Evolutionary conservation across 139 green algal species (phyloP).

Genomic region (Chlorella sp.): DNA sequence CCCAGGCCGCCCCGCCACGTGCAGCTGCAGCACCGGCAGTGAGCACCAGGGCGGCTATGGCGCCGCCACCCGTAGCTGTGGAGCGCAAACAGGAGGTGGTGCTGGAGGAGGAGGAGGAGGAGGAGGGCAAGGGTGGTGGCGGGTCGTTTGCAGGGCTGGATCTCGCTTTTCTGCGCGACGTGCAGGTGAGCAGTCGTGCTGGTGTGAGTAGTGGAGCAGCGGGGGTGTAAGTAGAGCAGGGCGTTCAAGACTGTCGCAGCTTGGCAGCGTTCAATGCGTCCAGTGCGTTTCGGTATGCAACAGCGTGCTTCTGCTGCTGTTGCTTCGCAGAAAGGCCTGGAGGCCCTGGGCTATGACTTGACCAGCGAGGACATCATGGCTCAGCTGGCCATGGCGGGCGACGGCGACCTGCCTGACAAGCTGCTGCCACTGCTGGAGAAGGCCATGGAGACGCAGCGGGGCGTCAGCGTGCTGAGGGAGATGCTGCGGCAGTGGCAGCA

Average conservation of each 20-base stretch:
- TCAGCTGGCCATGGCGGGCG: constrained; percentile 11
- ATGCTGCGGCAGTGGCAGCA: constrained; percentile 33
- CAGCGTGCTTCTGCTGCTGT: too few relatives aligned
- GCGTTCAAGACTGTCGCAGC: too few relatives aligned
- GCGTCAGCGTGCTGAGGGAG: constrained; percentile 1
- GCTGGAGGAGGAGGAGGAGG: neutral
- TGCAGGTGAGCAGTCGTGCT: too few relatives aligned
- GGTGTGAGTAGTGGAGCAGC: too few relatives aligned
- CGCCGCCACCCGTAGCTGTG: too few relatives aligned
- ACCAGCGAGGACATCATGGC: constrained; percentile 12
- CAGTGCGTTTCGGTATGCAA: too few relatives aligned
- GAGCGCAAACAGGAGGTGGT: too few relatives aligned
- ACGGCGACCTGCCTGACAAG: neutral
- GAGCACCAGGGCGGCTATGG: too few relatives aligned
- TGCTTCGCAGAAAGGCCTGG: constrained; percentile 24
- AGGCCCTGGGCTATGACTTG: constrained; percentile 22
- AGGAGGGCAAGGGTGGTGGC: neutral
- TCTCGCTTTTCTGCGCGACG: constrained; percentile 16
- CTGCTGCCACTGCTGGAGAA: constrained; percentile 8
- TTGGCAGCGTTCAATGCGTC: too few relatives aligned
- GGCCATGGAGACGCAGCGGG: neutral
- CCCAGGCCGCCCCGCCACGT: too few relatives aligned
- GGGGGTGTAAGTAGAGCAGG: too few relatives aligned
- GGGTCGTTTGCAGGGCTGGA: constrained; percentile 17
- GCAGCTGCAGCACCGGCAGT: neutral